Conservation (phyloP, 331 rosid species). For the Malus hybrid region DNA sequence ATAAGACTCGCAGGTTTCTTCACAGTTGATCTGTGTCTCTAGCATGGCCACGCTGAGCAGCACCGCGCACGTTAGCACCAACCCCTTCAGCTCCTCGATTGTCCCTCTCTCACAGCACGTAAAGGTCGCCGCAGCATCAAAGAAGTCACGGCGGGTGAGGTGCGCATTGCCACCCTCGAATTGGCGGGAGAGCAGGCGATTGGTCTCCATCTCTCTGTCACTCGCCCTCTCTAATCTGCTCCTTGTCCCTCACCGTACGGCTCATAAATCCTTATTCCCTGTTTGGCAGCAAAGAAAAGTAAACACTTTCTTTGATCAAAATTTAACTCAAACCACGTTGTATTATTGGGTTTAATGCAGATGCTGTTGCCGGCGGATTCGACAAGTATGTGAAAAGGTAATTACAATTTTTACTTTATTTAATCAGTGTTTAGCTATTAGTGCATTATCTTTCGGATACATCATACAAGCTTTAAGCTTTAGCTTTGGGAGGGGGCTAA, state of each 20-base stretch:
- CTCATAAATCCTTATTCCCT: neutral
- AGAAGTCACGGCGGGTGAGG: slow-evolving; percentile 19
- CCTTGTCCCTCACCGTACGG: slow-evolving; percentile 45
- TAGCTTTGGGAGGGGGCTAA: neutral
- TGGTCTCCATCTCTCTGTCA: slow-evolving; percentile 56
- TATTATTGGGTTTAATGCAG: slow-evolving; percentile 27
- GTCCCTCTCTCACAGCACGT: neutral
- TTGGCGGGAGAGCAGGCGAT: slow-evolving; percentile 64
- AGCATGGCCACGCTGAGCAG: slow-evolving; percentile 38
- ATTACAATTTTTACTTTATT: neutral
- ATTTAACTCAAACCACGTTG: neutral
- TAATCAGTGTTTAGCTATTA: neutral
- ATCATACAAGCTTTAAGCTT: neutral
- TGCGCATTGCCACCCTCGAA: slow-evolving; percentile 45
- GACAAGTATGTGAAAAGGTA: slow-evolving; percentile 79
- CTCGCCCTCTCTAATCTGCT: slow-evolving; percentile 44
- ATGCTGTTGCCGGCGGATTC: slow-evolving; percentile 46
- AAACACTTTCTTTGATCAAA: neutral
- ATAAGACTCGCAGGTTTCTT: neutral
- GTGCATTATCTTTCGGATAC: neutral
- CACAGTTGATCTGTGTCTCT: neutral
- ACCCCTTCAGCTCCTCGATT: slow-evolving; percentile 11
- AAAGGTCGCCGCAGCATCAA: neutral
- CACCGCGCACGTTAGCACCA: slow-evolving; percentile 38
- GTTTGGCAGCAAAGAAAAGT: slow-evolving; percentile 4